phyloP scores from a whole-genome alignment of 1,284 basidiomycete genomes.

The Gymnopus androsaceus region DNA sequence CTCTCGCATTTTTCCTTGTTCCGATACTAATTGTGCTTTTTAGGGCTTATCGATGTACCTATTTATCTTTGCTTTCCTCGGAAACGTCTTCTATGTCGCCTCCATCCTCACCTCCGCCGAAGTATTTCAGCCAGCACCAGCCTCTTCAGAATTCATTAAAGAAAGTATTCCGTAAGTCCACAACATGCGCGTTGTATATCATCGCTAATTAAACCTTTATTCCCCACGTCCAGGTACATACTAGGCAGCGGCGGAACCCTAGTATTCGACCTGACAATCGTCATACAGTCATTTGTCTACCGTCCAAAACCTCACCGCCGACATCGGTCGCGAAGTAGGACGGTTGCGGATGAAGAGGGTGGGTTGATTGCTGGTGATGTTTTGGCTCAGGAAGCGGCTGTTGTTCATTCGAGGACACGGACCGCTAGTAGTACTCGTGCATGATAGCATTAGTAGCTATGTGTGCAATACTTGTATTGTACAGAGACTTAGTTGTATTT shows the following conservation, averaged over 20 bases:
- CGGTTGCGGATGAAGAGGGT: conserved; percentile 16
- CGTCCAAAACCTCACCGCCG: conserved; percentile 38
- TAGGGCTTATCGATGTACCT: conserved; percentile 90
- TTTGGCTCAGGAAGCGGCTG: conserved; percentile 1
- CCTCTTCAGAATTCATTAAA: conserved; percentile 59
- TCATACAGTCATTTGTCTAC: conserved; percentile 54
- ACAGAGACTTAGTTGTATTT: too few relatives aligned
- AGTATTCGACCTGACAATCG: conserved; percentile 86
- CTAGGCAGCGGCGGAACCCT: conserved; percentile 88
- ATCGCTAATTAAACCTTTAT: conserved; percentile 12
- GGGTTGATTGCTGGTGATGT: conserved; percentile 17
- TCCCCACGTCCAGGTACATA: conserved; percentile 60
- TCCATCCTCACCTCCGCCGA: conserved; percentile 76
- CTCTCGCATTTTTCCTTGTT: not conserved
- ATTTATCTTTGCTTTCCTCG: conserved; percentile 89
- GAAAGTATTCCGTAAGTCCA: conserved; percentile 79
- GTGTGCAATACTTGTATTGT: not conserved
- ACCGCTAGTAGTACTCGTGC: conserved; percentile 9
- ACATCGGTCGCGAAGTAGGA: conserved; percentile 29
- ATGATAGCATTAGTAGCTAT: not conserved
- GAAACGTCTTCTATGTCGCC: conserved; percentile 87
- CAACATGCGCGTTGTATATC: too few relatives aligned
- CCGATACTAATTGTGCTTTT: not conserved
- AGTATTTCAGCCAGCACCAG: conserved; percentile 51
- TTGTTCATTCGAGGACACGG: conserved; percentile 16